Evolutionary conservation across 1,284 basidiomycete species (phyloP).

Genomic region (Malassezia brasiliensis): DNA sequence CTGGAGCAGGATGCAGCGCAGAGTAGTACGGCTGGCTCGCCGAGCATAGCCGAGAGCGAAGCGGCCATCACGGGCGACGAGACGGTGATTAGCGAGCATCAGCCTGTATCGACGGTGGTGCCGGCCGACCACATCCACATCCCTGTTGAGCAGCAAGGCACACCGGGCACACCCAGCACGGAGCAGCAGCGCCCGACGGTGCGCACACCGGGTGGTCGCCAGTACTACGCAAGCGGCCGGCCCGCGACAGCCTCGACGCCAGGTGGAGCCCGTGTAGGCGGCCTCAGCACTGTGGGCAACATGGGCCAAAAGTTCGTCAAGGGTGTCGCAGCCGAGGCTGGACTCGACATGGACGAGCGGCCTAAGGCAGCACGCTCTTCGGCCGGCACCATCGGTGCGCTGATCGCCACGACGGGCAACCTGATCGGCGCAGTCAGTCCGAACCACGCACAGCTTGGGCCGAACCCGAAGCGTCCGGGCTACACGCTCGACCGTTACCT

Average conservation of each 20-base stretch:
- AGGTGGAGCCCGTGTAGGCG: background rate
- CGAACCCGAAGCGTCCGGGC: conserved; percentile 60
- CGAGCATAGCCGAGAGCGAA: background rate
- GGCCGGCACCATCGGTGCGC: conserved; percentile 63
- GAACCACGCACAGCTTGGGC: conserved; percentile 53
- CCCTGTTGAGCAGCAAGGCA: background rate
- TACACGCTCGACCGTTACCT: conserved; percentile 59
- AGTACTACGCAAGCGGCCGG: background rate
- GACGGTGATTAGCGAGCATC: background rate
- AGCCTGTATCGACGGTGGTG: background rate
- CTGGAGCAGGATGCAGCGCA: background rate
- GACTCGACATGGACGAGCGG: conserved; percentile 46
- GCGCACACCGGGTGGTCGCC: background rate
- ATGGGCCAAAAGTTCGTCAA: conserved; percentile 22
- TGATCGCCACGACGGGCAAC: conserved; percentile 65
- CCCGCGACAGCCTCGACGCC: background rate
- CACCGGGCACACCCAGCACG: background rate
- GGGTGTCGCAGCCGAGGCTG: conserved; percentile 37
- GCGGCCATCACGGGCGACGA: background rate
- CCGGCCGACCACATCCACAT: background rate
- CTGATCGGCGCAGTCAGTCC: conserved; percentile 45
- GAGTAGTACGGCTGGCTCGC: background rate
- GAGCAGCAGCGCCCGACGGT: too few relatives aligned
- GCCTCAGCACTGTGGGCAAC: background rate
- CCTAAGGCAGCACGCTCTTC: conserved; percentile 55